These are phyloP conservation scores for Sporobolomyces pararoseus DNA, from an alignment of 768 basidiomycete species.

Conservation along the genomic window DNA sequence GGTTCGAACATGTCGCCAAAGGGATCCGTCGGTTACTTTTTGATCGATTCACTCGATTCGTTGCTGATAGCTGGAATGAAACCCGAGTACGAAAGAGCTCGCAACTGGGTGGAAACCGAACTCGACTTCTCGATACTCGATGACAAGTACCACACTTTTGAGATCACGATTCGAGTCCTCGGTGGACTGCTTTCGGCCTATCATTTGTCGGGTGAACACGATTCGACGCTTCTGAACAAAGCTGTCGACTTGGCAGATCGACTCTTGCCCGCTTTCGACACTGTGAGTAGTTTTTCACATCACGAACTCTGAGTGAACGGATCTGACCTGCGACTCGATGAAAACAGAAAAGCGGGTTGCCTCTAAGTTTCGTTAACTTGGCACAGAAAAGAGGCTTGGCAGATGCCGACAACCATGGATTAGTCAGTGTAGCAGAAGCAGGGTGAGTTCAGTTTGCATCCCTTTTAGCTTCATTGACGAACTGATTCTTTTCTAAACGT, in stretches of 20 bases:
- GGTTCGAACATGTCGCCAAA: slow-evolving; percentile 70
- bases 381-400: slow-evolving; percentile 59
- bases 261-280: slow-evolving; percentile 77
- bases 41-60: slow-evolving; percentile 76
- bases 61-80: slow-evolving; percentile 78
- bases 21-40: slow-evolving; percentile 59
- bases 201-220: slow-evolving; percentile 62
- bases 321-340: too few relatives aligned
- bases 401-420: slow-evolving; percentile 59
- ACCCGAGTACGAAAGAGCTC: slow-evolving; percentile 71
- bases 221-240: slow-evolving; percentile 67
- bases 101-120: slow-evolving; percentile 70
- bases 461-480: too few relatives aligned
- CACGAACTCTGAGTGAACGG: too few relatives aligned
- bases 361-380: slow-evolving; percentile 74
- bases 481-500: not conserved
- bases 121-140: slow-evolving; percentile 71
- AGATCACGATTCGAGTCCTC: slow-evolving; percentile 89
- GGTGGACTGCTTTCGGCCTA: slow-evolving; percentile 86
- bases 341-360: slow-evolving; percentile 62
- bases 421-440: slow-evolving; percentile 79
- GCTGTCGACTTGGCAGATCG: slow-evolving; percentile 80
- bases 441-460: too few relatives aligned
- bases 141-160: slow-evolving; percentile 80
- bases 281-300: slow-evolving; percentile 46